Evolutionary conservation across 768 basidiomycete genomes (phyloP).

Genomic region (Imleria badia): DNA sequence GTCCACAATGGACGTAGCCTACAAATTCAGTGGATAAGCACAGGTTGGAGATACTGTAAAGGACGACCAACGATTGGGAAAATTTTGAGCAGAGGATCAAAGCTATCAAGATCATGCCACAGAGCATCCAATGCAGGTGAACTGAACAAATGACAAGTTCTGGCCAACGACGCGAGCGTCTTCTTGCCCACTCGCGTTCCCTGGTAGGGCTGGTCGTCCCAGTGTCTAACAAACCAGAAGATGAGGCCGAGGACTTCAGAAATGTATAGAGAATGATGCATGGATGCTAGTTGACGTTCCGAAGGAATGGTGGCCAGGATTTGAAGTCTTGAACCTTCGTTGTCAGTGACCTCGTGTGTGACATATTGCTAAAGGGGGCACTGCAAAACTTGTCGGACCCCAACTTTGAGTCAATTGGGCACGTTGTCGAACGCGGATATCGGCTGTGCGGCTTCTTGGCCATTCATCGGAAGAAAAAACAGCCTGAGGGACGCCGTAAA

Average conservation of each 20-base stretch:
- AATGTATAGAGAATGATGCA: slow-evolving; percentile 32
- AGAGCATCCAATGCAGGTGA: slow-evolving; percentile 11
- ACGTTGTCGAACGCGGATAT: neutral
- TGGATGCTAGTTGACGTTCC: slow-evolving; percentile 26
- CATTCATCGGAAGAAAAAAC: no score
- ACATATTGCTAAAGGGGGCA: no score
- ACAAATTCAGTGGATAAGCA: neutral
- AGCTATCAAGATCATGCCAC: slow-evolving; percentile 11
- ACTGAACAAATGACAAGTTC: slow-evolving; percentile 16
- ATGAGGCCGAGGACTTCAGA: slow-evolving; percentile 11
- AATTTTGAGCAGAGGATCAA: slow-evolving; percentile 10
- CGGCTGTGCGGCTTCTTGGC: neutral
- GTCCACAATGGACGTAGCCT: slow-evolving; percentile 1
- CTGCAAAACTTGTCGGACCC: no score
- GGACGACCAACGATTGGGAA: slow-evolving; percentile 4
- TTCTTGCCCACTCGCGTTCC: neutral
- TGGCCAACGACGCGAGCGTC: slow-evolving; percentile 10
- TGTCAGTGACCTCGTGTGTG: neutral
- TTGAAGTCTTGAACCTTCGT: neutral
- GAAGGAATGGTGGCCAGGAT: neutral
- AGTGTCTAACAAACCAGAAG: neutral
- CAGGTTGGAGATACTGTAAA: neutral
- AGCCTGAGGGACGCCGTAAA: no score
- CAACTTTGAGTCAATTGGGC: neutral
- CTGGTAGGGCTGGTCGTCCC: neutral